Evolutionary conservation across 345 rosid species (phyloP).

Genomic region (Euphorbia pulcherrima): DNA sequence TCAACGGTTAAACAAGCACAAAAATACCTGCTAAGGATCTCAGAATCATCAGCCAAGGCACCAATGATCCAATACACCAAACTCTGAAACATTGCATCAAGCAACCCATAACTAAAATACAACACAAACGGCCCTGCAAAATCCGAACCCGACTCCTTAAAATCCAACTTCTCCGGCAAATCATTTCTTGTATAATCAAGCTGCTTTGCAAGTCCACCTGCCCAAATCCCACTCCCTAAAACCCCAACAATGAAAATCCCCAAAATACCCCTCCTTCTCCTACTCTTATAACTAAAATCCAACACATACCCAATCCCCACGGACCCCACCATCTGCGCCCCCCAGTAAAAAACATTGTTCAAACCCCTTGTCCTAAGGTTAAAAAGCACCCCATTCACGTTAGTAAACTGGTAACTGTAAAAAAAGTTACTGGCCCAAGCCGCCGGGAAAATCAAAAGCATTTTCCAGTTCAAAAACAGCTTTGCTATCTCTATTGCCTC

Average conservation of each 20-base stretch:
- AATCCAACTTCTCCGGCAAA: constrained; percentile 51
- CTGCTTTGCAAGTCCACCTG: constrained; percentile 77
- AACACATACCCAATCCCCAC: constrained; percentile 57
- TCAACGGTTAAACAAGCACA: too few species aligned
- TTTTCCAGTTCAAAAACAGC: constrained; percentile 56
- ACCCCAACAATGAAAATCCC: constrained; percentile 61
- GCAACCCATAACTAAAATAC: constrained; percentile 73
- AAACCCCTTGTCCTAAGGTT: constrained; percentile 75
- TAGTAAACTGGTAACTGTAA: constrained; percentile 77
- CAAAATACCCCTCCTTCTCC: constrained; percentile 63
- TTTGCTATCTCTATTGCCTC: constrained; percentile 45
- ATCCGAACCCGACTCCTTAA: constrained; percentile 52
- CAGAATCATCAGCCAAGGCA: constrained; percentile 78
- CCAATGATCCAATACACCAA: constrained; percentile 95
- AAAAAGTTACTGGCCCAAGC: constrained; percentile 95
- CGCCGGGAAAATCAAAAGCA: constrained; percentile 71
- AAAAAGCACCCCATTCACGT: constrained; percentile 61
- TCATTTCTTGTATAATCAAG: constrained; percentile 34
- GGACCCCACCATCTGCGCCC: constrained; percentile 86
- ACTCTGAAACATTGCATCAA: constrained; percentile 90
- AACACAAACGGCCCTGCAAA: constrained; percentile 73
- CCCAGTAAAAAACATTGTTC: constrained; percentile 92
- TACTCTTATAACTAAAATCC: constrained; percentile 72
- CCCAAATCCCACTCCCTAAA: constrained; percentile 72
- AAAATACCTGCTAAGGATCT: constrained; percentile 79